Base-by-base conservation (phyloP, 495 filamentous ascomycete genomes). In the Penicillium ochrochloron region DNA sequence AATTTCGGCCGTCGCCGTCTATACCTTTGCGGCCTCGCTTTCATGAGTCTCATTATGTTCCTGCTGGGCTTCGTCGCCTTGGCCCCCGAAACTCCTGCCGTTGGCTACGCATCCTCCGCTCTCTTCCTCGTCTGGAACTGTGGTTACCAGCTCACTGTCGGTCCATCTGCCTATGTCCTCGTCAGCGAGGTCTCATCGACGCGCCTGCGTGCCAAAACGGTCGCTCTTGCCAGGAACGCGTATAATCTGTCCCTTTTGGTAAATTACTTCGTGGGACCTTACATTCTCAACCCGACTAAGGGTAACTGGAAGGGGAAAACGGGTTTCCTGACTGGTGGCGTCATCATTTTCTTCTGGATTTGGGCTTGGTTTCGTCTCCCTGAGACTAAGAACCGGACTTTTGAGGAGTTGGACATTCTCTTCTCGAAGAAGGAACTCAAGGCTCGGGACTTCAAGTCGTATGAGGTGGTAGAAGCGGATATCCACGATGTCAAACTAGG, bases 131-230 rank as follows among this genome's bases (percentile, higher is more conserved):
- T 57, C 53, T 57, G 53, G 53, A 35, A 57, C 34, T 57, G 53
- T 27, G 34, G 31, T 34, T 91, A 91, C 70, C 83, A 89, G 66
- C 73, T 85, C 50, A 85, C 87, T 0, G 84, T 91, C 31, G 88
- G 88, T 0, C 88, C 88, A 1, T 84, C 89, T 14, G 87, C 84
- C 66, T 90, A 89, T 70, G 85, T 84, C 10, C 78, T 91, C 39
- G 87, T 90, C 34, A 79, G 84, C 41, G 88, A 90, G 64, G 75
- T 89, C 23, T 85, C 87, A 3, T 86, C 88, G 3, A 79, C 85
- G 33, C 79, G 88, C 8, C 78, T 91, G 7, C 86, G 87, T 42
- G 83, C 84, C 64, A 89, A 90, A 75, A 89, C 88, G 5, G 83
- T 86, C 42, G 82, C 81, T 3, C 73, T 87, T 2, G 83, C 85